A percentile compares a stretch with the other conserved stretches of the same genome.
phyloP scores from a whole-genome alignment of 2,329 filamentous ascomycete species.

The Herpomyces periplanetae region DNA sequence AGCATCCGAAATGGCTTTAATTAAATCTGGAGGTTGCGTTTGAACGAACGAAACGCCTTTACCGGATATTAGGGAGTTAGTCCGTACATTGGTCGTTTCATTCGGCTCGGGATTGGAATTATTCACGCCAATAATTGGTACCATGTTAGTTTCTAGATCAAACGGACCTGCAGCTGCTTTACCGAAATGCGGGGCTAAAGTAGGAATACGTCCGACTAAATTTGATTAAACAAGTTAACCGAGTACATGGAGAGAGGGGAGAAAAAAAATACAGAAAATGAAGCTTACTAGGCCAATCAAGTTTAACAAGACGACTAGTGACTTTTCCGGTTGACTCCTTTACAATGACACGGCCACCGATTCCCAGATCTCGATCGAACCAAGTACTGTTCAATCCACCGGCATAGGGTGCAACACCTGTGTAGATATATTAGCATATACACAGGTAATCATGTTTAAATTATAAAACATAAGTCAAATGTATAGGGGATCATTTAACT shows the following conservation, averaged over 20 bases:
- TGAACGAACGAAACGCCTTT: conserved; percentile 28
- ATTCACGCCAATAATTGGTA: conserved; percentile 68
- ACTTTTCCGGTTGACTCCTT: conserved; percentile 38
- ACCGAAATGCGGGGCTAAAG: conserved; percentile 73
- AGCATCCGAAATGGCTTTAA: conserved; percentile 38
- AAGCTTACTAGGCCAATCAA: conserved; percentile 41
- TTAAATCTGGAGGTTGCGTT: conserved; percentile 48
- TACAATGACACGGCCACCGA: conserved; percentile 59
- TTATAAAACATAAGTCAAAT: conserved; percentile 1
- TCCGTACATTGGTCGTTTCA: conserved; percentile 8
- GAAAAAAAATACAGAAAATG: neutral
- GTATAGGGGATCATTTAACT: too few relatives aligned
- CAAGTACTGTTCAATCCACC: conserved; percentile 56
- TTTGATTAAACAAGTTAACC: too few relatives aligned
- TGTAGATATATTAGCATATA: too few relatives aligned
- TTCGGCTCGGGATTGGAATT: conserved; percentile 12
- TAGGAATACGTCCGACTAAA: conserved; percentile 42
- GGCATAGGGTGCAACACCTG: conserved; percentile 42
- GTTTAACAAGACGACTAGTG: conserved; percentile 38
- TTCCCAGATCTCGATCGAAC: conserved; percentile 82
- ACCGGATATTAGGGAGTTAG: conserved; percentile 13
- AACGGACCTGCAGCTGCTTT: conserved; percentile 20
- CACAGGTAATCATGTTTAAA: too few relatives aligned
- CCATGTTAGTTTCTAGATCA: conserved; percentile 71
- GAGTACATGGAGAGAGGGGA: too few relatives aligned